Conservation (phyloP, 192 early-diverging fungal genomes). For the Obelidium mucronatum region DNA sequence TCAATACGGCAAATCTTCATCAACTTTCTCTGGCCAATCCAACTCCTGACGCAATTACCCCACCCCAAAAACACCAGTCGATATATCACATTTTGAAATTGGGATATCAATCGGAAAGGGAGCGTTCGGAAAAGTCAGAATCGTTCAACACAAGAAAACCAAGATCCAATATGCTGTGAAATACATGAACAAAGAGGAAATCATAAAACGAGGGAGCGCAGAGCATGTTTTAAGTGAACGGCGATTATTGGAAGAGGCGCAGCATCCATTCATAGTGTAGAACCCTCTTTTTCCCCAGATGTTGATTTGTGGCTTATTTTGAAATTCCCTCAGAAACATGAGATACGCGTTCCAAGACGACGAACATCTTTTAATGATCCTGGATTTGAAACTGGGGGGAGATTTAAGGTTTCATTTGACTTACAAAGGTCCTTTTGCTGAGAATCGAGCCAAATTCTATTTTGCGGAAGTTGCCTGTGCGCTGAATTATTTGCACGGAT, state of each 20-base stretch:
- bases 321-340: conserved; percentile 48
- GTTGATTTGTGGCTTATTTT: too few relatives aligned
- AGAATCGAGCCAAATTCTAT: conserved; percentile 53
- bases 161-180: conserved; percentile 87
- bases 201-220: conserved; percentile 80
- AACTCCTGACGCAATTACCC: too few relatives aligned
- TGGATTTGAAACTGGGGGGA: conserved; percentile 66
- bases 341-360: conserved; percentile 72
- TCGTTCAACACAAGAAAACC: conserved; percentile 86
- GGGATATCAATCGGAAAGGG: conserved; percentile 91
- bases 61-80: conserved; percentile 51
- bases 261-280: conserved; percentile 77
- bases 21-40: too few relatives aligned
- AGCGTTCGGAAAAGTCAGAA: conserved; percentile 93
- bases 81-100: conserved; percentile 89
- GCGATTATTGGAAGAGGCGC: conserved; percentile 83
- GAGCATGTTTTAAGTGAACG: conserved; percentile 91
- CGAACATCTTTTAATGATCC: conserved; percentile 67
- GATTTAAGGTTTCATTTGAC: conserved; percentile 67
- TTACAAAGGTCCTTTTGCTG: conserved; percentile 45
- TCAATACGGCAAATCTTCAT: background rate
- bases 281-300: too few relatives aligned
- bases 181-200: conserved; percentile 97
- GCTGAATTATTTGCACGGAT: conserved; percentile 53
- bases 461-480: conserved; percentile 54